Evolutionary conservation across 352 stramenopile species (phyloP), one percentile per base, ranked within the genome.

Genomic region (Globisporangium splendens): DNA sequence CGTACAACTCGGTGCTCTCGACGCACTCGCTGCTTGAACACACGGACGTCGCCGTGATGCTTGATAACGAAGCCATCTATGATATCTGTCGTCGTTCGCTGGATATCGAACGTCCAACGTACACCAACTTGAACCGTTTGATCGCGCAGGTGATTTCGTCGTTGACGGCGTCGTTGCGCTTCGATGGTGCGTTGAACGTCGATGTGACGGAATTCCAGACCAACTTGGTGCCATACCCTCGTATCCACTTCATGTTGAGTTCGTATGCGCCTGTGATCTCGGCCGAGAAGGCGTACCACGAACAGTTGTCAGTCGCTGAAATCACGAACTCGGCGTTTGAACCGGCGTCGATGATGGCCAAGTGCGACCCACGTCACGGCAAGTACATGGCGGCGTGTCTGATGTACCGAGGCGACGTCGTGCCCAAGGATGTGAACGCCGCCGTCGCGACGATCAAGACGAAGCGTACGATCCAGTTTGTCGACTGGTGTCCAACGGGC

Each of bases 191-290:
- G 35, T 79, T 99, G 21, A 99, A 99, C 75, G 95, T 99, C 50
- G 97, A 99, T 91, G 84, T 99, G 54, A 99, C 93, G n/a, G 96
- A 99, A 80, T 99, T 99, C 89, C 95, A 99, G 81, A 99, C 96
- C 56, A 99, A 99, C 86, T 74, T 99, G 72, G 97, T 99, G 58
- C 96, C 97, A 33, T 99, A 99, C 85, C 97, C 97, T 52, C 95
- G 96, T 62, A 98, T 99, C 77, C 97, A 99, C 83, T 99, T 99
- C 77, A 98, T 99, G 94, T 84, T 99, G 28, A 98, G 88, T 48
- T 98, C 95, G 46, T 99, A 99, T 70, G 97, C 97, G 41, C 97
- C 97, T 8, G 89, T 99, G 48, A 99, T 99, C 65, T 98, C 93
- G 46, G 90, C 92, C 12, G 95, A 99, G 74, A 99, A 99, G 80